These are phyloP conservation scores for Brassica nigra DNA, from an alignment of 345 rosid genomes.

Conservation along the genomic window DNA sequence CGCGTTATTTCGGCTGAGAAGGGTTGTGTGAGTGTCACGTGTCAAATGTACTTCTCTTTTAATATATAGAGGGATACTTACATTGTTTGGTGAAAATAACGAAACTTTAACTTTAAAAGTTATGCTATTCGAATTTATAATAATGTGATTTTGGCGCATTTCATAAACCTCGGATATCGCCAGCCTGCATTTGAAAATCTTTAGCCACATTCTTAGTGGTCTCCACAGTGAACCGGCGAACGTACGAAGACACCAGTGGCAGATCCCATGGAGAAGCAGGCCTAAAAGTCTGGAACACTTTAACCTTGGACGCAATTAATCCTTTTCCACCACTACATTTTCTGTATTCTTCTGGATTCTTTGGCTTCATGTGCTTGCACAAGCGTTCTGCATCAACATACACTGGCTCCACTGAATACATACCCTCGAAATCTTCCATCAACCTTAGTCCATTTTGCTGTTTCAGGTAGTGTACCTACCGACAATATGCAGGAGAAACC, in stretches of 20 bases:
- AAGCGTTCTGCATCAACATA: slow-evolving; percentile 59
- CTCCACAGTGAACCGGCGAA: slow-evolving; percentile 61
- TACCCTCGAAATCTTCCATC: slow-evolving; percentile 78
- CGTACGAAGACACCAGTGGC: slow-evolving; percentile 82
- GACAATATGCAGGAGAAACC: slow-evolving; percentile 22
- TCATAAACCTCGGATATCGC: slow-evolving; percentile 9
- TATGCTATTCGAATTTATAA: background rate
- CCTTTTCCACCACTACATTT: slow-evolving; percentile 74
- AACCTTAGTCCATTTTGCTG: slow-evolving; percentile 56
- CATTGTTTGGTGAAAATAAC: background rate
- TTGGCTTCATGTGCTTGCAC: slow-evolving; percentile 64
- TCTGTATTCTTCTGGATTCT: slow-evolving; percentile 61
- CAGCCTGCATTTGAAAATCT: slow-evolving; percentile 41
- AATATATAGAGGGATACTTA: background rate
- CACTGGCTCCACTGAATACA: slow-evolving; percentile 65
- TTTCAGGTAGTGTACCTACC: slow-evolving; percentile 71
- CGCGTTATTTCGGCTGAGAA: too few species aligned
- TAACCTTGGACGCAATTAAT: slow-evolving; percentile 64
- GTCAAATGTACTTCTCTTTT: too few species aligned
- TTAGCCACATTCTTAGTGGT: slow-evolving; percentile 61
- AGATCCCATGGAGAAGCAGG: slow-evolving; percentile 64
- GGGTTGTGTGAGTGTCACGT: too few species aligned
- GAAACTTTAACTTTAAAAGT: too few species aligned
- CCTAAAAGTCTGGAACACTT: slow-evolving; percentile 65
- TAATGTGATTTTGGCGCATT: background rate